Evolutionary conservation across 2,329 filamentous ascomycete species (phyloP), one percentile per base, ranked within the genome.

Genomic region (Xylariaceae sp.): DNA sequence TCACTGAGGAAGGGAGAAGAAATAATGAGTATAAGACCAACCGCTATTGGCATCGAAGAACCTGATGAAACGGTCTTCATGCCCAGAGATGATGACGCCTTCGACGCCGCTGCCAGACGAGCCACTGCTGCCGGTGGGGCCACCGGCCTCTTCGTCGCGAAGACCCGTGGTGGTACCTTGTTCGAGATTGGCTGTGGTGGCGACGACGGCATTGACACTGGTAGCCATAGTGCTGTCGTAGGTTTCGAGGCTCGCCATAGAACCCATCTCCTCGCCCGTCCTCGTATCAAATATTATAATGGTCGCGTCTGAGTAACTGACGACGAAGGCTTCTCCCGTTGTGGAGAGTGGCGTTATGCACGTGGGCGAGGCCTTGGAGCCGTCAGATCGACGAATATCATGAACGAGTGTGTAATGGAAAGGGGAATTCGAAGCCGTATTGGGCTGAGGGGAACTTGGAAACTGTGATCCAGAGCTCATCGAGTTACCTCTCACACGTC

Each of bases 31-130:
- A 18, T 15, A 9, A 39, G 48, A 84, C 90, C 76, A 88, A 97
- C 94, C 94, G 76, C 91, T 96, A 72, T 99, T 97, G 64, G 94
- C 94, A 79, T 99, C 94, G 73, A 96, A 99, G 81, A 99, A 96
- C 66, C 93, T 84, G 67, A 99, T 92, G 70, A 92, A 97, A 67
- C 90, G 87, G 76, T 99, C 94, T 78, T 99, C 94, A 72, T 99
- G 93, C 65, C 94, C 94, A 62, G 90, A 95, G 65, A 99, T 97
- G 60, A 99, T 89, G 18, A 95, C 90, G 10, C 94, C 94, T 74
- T 97, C 92, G 0, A 96, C 87, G 39, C 89, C 89, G 58, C 88
- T 90, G 55, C 87, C 88, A 6, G 87, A 87, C 0, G 79, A 78
- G 37, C 81, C 77, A 42, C 81, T 78, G 23, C 90, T 89, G 9